Evolutionary conservation across 768 basidiomycete species (phyloP).

Genomic region (Chalciporus piperatus): DNA sequence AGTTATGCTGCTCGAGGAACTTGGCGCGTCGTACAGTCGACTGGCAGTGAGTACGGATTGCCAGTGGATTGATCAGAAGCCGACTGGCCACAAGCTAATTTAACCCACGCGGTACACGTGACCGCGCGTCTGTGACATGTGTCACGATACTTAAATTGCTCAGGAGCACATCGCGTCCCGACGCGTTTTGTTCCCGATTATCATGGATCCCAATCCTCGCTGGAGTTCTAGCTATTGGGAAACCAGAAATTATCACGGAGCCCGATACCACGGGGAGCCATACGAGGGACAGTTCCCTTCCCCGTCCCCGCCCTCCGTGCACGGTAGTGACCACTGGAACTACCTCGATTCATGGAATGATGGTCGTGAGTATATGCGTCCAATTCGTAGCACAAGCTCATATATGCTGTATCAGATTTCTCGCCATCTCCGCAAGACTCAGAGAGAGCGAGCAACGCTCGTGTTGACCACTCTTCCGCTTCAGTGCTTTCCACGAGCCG

Average conservation of each 20-base stretch:
- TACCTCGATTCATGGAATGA: slow-evolving; percentile 6
- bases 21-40: background rate
- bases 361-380: slow-evolving; percentile 29
- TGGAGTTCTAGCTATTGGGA: background rate
- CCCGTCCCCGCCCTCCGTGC: slow-evolving; percentile 7
- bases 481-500: background rate
- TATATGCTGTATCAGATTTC: slow-evolving; percentile 31
- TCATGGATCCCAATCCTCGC: slow-evolving; percentile 14
- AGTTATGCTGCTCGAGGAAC: background rate
- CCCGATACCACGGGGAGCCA: background rate
- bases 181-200: slow-evolving; percentile 9
- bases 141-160: slow-evolving; percentile 13
- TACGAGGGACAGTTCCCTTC: slow-evolving; percentile 5
- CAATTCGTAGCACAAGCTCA: background rate
- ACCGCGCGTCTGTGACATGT: slow-evolving; percentile 22
- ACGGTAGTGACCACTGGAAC: slow-evolving; percentile 3
- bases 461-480: background rate
- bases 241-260: background rate
- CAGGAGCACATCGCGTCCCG: background rate
- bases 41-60: too few relatives aligned
- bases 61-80: too few relatives aligned
- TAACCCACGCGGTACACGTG: slow-evolving; percentile 20
- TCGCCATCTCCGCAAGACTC: slow-evolving; percentile 37
- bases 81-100: slow-evolving; percentile 3
- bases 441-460: slow-evolving; percentile 5